Conservation (phyloP, 306 rosid genomes). For the Ceratonia siliqua region DNA sequence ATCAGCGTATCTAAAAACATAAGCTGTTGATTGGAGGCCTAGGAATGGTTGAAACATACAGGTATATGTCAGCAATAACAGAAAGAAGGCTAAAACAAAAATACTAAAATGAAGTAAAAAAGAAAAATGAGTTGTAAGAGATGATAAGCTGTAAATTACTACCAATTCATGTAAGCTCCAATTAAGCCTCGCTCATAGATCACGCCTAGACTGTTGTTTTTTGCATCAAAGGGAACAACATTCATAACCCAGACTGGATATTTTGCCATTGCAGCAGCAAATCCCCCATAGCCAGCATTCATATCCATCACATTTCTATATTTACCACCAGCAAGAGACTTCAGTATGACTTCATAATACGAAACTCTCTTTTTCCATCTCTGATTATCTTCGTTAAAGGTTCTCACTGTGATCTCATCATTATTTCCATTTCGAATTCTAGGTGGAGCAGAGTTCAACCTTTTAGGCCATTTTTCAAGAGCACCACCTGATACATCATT, state of each 20-base stretch:
- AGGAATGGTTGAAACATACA: not conserved
- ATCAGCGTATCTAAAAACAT: not conserved
- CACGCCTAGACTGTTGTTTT: conserved; percentile 19
- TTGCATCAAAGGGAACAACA: conserved; percentile 31
- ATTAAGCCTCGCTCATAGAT: conserved; percentile 35
- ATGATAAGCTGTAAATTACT: not conserved
- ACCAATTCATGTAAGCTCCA: conserved; percentile 39
- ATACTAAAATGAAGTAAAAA: not conserved
- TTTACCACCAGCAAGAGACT: conserved; percentile 4
- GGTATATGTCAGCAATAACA: not conserved
- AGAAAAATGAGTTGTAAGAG: not conserved
- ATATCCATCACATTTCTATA: conserved; percentile 36
- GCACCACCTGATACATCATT: conserved; percentile 29
- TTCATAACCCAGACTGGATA: conserved; percentile 37
- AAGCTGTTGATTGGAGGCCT: not conserved
- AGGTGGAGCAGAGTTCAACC: conserved; percentile 26
- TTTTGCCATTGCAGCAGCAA: conserved; percentile 31
- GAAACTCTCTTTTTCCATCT: conserved; percentile 31
- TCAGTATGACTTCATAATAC: conserved; percentile 19
- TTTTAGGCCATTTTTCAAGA: conserved; percentile 36
- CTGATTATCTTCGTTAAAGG: conserved; percentile 18
- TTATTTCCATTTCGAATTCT: conserved; percentile 11
- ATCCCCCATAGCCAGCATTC: conserved; percentile 38
- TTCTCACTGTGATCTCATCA: not conserved
- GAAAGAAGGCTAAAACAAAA: not conserved